Base-by-base conservation (phyloP, 2,329 filamentous ascomycete species). In the Chrysosphaeria jannelii region DNA sequence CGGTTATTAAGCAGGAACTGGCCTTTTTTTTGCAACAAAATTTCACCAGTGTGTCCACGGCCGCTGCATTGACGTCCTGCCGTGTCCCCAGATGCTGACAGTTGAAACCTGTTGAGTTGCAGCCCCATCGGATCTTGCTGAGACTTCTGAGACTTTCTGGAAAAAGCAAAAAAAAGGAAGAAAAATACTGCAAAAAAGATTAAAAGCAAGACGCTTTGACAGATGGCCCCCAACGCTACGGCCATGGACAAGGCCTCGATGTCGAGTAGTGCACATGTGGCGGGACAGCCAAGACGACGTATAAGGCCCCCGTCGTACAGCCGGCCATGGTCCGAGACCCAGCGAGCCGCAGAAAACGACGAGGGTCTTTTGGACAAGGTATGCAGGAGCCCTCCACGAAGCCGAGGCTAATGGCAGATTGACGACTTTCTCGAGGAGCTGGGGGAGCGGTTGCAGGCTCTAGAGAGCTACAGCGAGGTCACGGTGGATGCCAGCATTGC, bases 391-490 rank as follows among this genome's bases (percentile, higher is more conserved):
- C 13, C 9, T 17, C 4, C 6, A 10, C n/a, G n/a, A n/a, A n/a
- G n/a, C n/a, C n/a, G n/a, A n/a, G n/a, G n/a, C n/a, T n/a, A n/a
- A n/a, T n/a, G n/a, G 1, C 23, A 69, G 62, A 59, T 85, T 23
- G 75, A 85, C 38, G 47, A 70, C 23, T 85, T 88, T 41, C 53
- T 97, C 26, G 57, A 67, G 19, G 78, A 93, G 40, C 55, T 97
- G 20, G 79, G 88, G 44, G 59, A 70, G 33, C 64, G 81, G 25
- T 52, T 97, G 22, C 78, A 88, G 37, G 71, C 76, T 42, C 57
- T 93, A 22, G 85, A 97, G 44, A 65, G 61, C 31, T 90, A 89
- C 38, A 68, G 74, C 31, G 75, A 88, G 37, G 47, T 78, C 28
- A 69, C 69, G 30, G 57, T 88, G 34, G 85, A 97, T 41, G 57